phyloP scores from a whole-genome alignment of 768 basidiomycete species.

The Tricholoma hemisulphureum region DNA sequence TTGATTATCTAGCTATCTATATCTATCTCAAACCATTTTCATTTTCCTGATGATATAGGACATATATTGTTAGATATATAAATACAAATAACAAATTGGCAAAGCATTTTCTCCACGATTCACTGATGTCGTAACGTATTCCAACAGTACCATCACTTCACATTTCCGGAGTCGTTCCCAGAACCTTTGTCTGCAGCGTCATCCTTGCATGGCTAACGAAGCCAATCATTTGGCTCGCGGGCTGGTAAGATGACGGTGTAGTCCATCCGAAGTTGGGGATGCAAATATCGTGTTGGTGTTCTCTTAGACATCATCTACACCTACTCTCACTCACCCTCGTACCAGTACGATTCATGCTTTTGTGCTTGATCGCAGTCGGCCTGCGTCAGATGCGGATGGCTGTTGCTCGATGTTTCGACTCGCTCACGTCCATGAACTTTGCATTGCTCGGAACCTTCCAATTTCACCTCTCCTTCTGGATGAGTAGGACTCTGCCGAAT shows the following conservation, averaged over 20 bases:
- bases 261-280: conserved; percentile 73
- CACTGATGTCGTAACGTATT: too few relatives aligned
- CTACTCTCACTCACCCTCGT: conserved; percentile 46
- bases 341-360: conserved; percentile 37
- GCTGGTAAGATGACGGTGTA: conserved; percentile 40
- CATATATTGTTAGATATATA: too few relatives aligned
- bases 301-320: background rate
- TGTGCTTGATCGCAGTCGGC: conserved; percentile 49
- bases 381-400: conserved; percentile 65
- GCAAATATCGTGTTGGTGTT: conserved; percentile 46
- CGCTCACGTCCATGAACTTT: conserved; percentile 55
- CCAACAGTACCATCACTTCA: conserved; percentile 87
- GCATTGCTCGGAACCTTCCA: conserved; percentile 70
- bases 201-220: conserved; percentile 57
- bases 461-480: conserved; percentile 93
- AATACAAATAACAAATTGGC: too few relatives aligned
- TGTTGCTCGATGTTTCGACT: conserved; percentile 65
- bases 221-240: conserved; percentile 47
- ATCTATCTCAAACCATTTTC: too few relatives aligned
- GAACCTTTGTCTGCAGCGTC: conserved; percentile 81
- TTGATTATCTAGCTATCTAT: too few relatives aligned
- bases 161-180: conserved; percentile 87
- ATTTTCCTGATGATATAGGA: too few relatives aligned
- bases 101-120: too few relatives aligned
- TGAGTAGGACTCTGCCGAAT: conserved; percentile 91